Conservation (phyloP, 148 eudicot genomes). For the Chenopodium album region DNA sequence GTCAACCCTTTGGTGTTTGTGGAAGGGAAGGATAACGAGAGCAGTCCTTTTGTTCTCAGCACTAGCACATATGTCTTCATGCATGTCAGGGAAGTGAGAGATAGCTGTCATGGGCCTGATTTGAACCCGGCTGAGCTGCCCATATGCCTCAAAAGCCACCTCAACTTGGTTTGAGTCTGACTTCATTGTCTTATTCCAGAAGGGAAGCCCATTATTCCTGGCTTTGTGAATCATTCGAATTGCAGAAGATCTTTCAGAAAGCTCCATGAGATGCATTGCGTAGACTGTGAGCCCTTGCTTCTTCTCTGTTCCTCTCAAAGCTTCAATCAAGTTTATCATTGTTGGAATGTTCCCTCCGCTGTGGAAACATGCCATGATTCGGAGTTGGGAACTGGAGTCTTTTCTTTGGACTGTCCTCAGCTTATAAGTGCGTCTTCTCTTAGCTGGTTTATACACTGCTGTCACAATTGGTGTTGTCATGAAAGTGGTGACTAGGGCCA, state of each 20-base stretch:
- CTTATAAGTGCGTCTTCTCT: neutral
- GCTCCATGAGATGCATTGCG: neutral
- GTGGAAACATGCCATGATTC: neutral
- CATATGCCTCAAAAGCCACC: neutral
- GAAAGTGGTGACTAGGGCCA: neutral
- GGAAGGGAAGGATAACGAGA: neutral
- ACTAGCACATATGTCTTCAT: neutral
- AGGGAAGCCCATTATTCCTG: neutral
- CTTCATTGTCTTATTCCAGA: neutral
- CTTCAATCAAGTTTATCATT: neutral
- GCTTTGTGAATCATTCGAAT: neutral
- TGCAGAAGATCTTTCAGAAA: neutral
- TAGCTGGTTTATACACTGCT: neutral
- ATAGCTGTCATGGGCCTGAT: neutral
- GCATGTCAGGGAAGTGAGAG: neutral
- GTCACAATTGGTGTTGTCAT: neutral
- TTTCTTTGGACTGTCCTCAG: neutral
- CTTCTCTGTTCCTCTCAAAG: neutral
- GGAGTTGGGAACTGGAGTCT: neutral
- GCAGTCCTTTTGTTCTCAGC: neutral
- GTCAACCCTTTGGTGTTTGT: neutral
- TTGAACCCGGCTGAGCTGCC: neutral
- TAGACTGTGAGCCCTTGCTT: neutral
- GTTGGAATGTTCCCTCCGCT: neutral
- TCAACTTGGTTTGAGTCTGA: neutral